Base-by-base conservation (phyloP, 441 rosid species). In the Manihot esculenta region DNA sequence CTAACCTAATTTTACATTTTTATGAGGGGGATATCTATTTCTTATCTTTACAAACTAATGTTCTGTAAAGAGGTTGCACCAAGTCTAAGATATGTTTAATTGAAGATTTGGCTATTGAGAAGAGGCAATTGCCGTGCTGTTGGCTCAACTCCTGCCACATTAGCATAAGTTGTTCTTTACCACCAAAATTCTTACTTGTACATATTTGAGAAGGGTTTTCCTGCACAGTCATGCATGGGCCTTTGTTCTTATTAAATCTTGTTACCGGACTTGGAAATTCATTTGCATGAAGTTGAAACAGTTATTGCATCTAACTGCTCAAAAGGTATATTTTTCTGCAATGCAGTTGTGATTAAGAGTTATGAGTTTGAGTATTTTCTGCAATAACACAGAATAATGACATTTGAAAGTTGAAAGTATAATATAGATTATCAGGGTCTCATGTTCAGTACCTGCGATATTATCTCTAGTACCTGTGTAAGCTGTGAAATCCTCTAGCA, bases 221-320 rank as follows among this genome's bases (percentile, higher is more conserved):
- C 3, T 45, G 14, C 23, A 51, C 23, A 21, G 7, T 38, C 9
- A 59, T 61, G 14, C 20, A 11, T 45, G 15, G 44, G 27, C 17
- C n/a, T 20, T 61, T 61, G 3, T 38, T 42, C 2, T 12, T 11
- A 45, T 30, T 33, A 17, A 33, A 8, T n/a, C 44, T 15, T 59
- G 45, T 33, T 2, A 35, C 7, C 17, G 44, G 44, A 59, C 20
- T 59, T 17, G 20, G 5, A 21, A 21, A 11, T 9, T 20, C 17
- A 12, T 14, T 42, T 21, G 51, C 13, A 9, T n/a, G 14, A 42
- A 23, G 27, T 21, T 26, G 30, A 62, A 24, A 35, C 5, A 7
- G 41, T 35, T 35, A 35, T 35, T 30, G 66, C n/a, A 63, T 24
- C 8, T 55, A 68, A n/a, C 51, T 56, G 62, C 53, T 49, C 53